A percentile compares a stretch with the other conserved stretches of the same genome.
Conservation (phyloP, 768 basidiomycete species). For the Naganishia onofrii region DNA sequence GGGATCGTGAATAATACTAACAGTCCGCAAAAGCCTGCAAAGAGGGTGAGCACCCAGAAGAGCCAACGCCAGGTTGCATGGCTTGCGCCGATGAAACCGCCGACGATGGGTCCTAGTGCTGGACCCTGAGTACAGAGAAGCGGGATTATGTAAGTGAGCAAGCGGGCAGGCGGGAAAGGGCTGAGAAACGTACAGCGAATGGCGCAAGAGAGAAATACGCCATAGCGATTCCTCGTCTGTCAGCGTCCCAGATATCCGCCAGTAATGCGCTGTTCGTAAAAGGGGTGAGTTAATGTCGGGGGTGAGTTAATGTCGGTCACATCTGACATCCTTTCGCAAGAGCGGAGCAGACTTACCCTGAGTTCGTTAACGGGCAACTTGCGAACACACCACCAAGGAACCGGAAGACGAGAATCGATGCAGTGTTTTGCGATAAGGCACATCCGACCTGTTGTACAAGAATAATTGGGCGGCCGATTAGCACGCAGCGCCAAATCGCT, state of each 20-base stretch:
- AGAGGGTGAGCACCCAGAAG: slow-evolving; percentile 51
- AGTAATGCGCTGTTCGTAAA: slow-evolving; percentile 40
- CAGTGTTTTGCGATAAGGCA: slow-evolving; percentile 53
- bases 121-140: slow-evolving; percentile 16
- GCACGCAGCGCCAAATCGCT: background rate
- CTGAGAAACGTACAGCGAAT: slow-evolving; percentile 40
- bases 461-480: slow-evolving; percentile 18
- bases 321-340: too few relatives aligned
- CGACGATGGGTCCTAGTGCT: slow-evolving; percentile 46
- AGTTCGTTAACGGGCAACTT: slow-evolving; percentile 53
- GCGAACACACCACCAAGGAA: slow-evolving; percentile 54
- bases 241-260: slow-evolving; percentile 53
- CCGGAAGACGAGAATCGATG: slow-evolving; percentile 53
- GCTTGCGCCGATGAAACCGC: slow-evolving; percentile 50
- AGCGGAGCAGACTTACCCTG: slow-evolving; percentile 38
- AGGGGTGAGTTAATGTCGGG: background rate
- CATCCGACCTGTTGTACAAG: slow-evolving; percentile 49
- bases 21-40: slow-evolving; percentile 45
- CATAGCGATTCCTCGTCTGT: slow-evolving; percentile 52
- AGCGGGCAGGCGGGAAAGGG: slow-evolving; percentile 26
- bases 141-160: background rate
- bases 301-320: too few relatives aligned
- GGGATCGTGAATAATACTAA: slow-evolving; percentile 43
- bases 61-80: slow-evolving; percentile 49
- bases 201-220: slow-evolving; percentile 51